Evolutionary conservation across 2,329 filamentous ascomycete species (phyloP).

Genomic region (Scedosporium apiospermum): DNA sequence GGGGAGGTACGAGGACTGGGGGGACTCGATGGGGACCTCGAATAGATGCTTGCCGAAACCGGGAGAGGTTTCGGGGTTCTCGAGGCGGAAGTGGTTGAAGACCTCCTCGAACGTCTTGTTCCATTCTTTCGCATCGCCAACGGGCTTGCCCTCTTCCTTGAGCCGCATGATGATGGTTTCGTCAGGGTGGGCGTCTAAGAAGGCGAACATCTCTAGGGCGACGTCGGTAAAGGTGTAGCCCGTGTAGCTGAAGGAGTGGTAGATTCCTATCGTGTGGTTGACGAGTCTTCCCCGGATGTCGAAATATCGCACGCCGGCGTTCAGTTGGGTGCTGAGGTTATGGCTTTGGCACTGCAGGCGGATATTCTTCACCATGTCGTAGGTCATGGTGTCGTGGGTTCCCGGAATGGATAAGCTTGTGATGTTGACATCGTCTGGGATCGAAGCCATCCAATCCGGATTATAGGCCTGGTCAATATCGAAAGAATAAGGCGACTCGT

Average conservation of each 20-base stretch:
- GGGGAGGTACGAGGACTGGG: constrained; percentile 21
- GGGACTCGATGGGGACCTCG: constrained; percentile 20
- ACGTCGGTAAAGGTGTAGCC: constrained; percentile 34
- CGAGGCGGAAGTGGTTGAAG: constrained; percentile 30
- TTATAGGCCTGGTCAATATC: constrained; percentile 24
- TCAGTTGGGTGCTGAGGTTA: constrained; percentile 32
- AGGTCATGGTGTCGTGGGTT: constrained; percentile 45
- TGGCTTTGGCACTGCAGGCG: constrained; percentile 37
- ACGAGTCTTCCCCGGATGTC: constrained; percentile 36
- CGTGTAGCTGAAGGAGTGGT: constrained; percentile 35
- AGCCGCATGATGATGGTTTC: constrained; percentile 41
- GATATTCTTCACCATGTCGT: constrained; percentile 22
- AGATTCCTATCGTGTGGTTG: constrained; percentile 34
- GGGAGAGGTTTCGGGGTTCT: constrained; percentile 21
- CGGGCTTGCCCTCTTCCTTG: constrained; percentile 34
- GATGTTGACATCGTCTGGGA: constrained; percentile 31
- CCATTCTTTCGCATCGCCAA: constrained; percentile 17
- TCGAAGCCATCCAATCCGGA: constrained; percentile 31
- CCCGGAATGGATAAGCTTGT: constrained; percentile 39
- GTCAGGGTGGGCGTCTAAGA: constrained; percentile 32
- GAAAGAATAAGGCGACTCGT: constrained; percentile 30
- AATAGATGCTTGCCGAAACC: constrained; percentile 25
- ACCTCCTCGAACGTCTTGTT: constrained; percentile 33
- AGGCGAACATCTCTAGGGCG: constrained; percentile 31
- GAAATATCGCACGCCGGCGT: constrained; percentile 37